Base-by-base conservation (phyloP, 192 early-diverging fungal species). In the Coemansia sp. region DNA sequence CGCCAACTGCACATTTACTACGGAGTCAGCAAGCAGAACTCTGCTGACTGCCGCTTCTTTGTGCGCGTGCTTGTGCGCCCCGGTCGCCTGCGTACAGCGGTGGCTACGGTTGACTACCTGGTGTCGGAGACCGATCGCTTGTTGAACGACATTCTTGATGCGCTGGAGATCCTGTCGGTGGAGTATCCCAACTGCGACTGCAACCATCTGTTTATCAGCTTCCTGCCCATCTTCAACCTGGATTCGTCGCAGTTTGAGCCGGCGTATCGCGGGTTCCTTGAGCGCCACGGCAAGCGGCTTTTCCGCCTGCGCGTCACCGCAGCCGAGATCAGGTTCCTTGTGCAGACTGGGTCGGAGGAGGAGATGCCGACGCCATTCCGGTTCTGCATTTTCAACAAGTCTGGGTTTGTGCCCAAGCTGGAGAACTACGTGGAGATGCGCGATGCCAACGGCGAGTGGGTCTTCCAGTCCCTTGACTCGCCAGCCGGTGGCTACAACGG, bases 131-230 rank as follows among this genome's bases (percentile, higher is more conserved):
- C 91, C n/a, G 94, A 94, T 71, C 87, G 94, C 42, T 84, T 98
- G 45, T 75, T 97, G 60, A 96, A 86, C 69, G 97, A 98, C 65
- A 95, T 96, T 75, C 72, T 99, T 66, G 94, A 98, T 72, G 88
- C 95, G 10, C 81, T 99, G 43, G 97, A 99, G 76, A 90, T 99
- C 60, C 89, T 97, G n/a, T 86, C 90, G 47, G 89, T 90, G 10
- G 85, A 89, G 61, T 88, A 95, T 73, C 92, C 94, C 69, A 95
- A 96, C 86, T 94, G 92, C 42, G 97, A 99, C 82, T 96, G 95
- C 86, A 99, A 99, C 83, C 97, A 99, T 69, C 76, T 98, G 76
- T 96, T 98, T 71, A 93, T 99, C 82, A 97, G 95, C 89, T 98
- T 97, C 72, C 89, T 99, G 73, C 95, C 95, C 16, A 95, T 91